Evolutionary conservation across 1,284 basidiomycete species (phyloP), one percentile per base, ranked within the genome.

Genomic region (Ganoderma leucocontextum): DNA sequence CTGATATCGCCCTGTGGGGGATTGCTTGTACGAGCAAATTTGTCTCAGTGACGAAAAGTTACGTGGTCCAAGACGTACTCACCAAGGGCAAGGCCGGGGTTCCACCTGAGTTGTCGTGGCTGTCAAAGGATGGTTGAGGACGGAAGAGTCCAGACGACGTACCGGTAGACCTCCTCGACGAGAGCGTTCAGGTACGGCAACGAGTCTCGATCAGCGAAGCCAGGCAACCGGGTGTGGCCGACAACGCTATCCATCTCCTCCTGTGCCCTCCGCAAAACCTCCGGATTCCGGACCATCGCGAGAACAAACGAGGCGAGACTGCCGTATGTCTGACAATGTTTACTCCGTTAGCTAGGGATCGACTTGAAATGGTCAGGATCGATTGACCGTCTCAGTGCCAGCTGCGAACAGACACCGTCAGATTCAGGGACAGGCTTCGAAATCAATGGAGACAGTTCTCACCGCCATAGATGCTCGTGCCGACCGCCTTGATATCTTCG

Each of bases 151-250:
- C 17, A 17, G 35, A 35, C 4, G 33, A 57, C 55, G 9, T n/a
- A 57, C 83, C 86, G 80, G 62, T 84, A 79, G 13, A 83, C 77
- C 75, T 87, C 86, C 68, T 84, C 85, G 41, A 86, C 62, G 7
- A 87, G 73, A 64, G 80, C 82, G 55, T 84, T 81, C 44, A 86
- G 78, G 77, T 88, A 74, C 15, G 71, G 73, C 44, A 74, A 25
- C 12, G 66, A 69, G 9, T 38, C 58, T 39, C 72, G 68, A 39
- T 75, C 74, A 0, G 22, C 38, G 25, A 74, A 72, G 35, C 70
- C 69, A 1, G 72, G 74, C 2, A 75, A 64, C 6, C 74, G 65
- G 15, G 64, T 68, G 2, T 19, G 29, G 10, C 73, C 72, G 13
- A 74, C 41, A 6, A 73, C 66, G 2, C 25, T 39, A 52, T 74